Base-by-base conservation (phyloP, 495 filamentous ascomycete genomes). In the Xylaria curta region DNA sequence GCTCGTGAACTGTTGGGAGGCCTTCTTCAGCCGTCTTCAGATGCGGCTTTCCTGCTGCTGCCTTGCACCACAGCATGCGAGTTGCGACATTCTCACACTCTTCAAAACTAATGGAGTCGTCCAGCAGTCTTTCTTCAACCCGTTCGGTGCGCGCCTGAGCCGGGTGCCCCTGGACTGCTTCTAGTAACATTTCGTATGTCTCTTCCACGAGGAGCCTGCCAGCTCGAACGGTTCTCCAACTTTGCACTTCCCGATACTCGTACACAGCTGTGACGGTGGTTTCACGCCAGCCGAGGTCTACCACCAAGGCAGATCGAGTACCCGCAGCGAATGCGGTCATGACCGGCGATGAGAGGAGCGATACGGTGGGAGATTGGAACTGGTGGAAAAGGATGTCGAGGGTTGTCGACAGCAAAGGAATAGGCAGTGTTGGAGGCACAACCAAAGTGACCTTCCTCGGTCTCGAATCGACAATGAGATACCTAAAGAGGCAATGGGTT, bases 201-300 rank as follows among this genome's bases (percentile, higher is more conserved):
- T 92, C 87, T 73, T 91, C 84, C 8, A 88, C 84, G 10, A 97
- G 82, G 53, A 86, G 76, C 76, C 90, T 92, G 73, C 90, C 94
- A 17, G 91, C 94, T 72, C 96, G 86, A 17, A 92, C 87, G 49
- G 87, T 96, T 60, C 93, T 84, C 70, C 82, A 85, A 40, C 87
- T 86, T 31, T 81, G 78, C 6, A 97, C 87, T 74, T 97, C 93
- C 65, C 95, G 87, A 71, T 95, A 97, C 79, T 99, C 97, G 76
- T 93, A 98, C 26, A 98, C 85, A 2, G 88, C 89, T 0, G 92
- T 96, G 17, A 94, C 87, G 0, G 90, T 87, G 0, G 93, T 95
- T 78, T 98, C 97, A 51, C 87, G 87, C 96, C 96, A 98, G 67
- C 95, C 95, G 46, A 99, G 84, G 77, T 98, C 94, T 12, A 98